Base-by-base conservation (phyloP, 768 basidiomycete genomes). In the Polyporus arcularius region DNA sequence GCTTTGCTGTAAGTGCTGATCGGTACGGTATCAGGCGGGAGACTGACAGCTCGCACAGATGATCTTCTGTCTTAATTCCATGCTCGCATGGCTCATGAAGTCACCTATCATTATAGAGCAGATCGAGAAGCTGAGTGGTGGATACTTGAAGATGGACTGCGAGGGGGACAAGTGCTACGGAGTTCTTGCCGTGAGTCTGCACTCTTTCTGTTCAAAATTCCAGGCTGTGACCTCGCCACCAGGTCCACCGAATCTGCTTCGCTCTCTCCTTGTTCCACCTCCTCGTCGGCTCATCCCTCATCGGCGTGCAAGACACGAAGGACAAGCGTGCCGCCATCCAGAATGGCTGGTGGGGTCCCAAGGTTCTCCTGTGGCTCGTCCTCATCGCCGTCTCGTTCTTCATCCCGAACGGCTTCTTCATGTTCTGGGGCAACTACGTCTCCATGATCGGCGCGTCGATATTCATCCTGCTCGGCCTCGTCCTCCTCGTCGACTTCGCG, bases 321-420 rank as follows among this genome's bases (percentile, higher is more conserved):
- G 89, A 95, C 65, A 97, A 94, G 74, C 86, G 97, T 10, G 93
- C 96, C 1, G 90, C 94, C 16, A 86, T 99, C 58, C 97, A 99
- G 79, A 99, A 99, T 74, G 97, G 96, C 92, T 99, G 95, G 95
- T 99, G 97, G 97, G 97, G 97, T 26, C 96, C 95, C 2, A 99
- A 99, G 72, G 87, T 92, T 53, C 81, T 97, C 9, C 78, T 91
- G 9, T 99, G 96, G 93, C 71, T 97, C 39, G 68, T 94, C 62
- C 84, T 99, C 58, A 79, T 94, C 49, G 82, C 82, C 63, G 74
- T 90, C 26, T 89, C 92, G 1, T 99, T 98, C 81, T 88, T 96
- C 74, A 96, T 98, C 69, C 97, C 96, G 0, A 98, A 98, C 73
- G 90, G 85, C 49, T 95, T 96, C 84, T 98, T 98, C 79, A 95